phyloP scores from a whole-genome alignment of 2,329 filamentous ascomycete genomes.

The Sporothrix globosa region DNA sequence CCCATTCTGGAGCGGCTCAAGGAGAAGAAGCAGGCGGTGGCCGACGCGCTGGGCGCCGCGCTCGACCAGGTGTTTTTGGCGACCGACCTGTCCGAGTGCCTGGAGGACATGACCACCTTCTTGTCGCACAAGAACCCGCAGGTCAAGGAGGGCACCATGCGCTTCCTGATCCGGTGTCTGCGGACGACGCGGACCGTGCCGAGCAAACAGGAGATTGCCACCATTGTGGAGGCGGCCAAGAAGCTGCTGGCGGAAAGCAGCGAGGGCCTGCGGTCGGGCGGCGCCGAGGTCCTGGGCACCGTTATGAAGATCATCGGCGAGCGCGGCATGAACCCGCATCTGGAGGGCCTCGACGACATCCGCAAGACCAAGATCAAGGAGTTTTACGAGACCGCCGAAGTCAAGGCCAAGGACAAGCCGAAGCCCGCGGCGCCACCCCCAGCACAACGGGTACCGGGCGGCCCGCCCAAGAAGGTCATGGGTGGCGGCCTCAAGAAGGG shows the following conservation, averaged over 20 bases:
- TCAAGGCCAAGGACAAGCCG: slow-evolving; percentile 89
- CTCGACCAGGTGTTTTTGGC: slow-evolving; percentile 70
- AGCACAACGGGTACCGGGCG: slow-evolving; percentile 47
- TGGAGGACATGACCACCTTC: slow-evolving; percentile 88
- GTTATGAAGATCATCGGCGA: slow-evolving; percentile 99
- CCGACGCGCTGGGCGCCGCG: slow-evolving; percentile 84
- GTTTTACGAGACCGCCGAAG: slow-evolving; percentile 78
- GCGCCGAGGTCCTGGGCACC: slow-evolving; percentile 88
- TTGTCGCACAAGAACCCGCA: slow-evolving; percentile 95
- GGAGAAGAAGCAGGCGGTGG: slow-evolving; percentile 90
- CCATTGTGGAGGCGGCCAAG: slow-evolving; percentile 84
- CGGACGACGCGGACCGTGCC: slow-evolving; percentile 83
- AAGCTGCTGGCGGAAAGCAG: slow-evolving; percentile 89
- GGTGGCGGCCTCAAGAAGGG: slow-evolving; percentile 56
- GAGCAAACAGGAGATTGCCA: slow-evolving; percentile 77
- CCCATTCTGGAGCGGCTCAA: slow-evolving; percentile 95
- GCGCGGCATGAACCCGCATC: slow-evolving; percentile 86
- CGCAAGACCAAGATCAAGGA: slow-evolving; percentile 95
- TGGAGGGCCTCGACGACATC: slow-evolving; percentile 94
- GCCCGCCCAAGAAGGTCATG: slow-evolving; percentile 49
- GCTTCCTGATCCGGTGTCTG: slow-evolving; percentile 87
- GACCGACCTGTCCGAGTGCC: slow-evolving; percentile 76
- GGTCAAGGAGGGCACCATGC: slow-evolving; percentile 92
- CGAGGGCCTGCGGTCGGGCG: slow-evolving; percentile 81
- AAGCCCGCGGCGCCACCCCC: slow-evolving; percentile 73